Evolutionary conservation across 768 basidiomycete species (phyloP), one percentile per base, ranked within the genome.

Genomic region (Astraeus odoratus): DNA sequence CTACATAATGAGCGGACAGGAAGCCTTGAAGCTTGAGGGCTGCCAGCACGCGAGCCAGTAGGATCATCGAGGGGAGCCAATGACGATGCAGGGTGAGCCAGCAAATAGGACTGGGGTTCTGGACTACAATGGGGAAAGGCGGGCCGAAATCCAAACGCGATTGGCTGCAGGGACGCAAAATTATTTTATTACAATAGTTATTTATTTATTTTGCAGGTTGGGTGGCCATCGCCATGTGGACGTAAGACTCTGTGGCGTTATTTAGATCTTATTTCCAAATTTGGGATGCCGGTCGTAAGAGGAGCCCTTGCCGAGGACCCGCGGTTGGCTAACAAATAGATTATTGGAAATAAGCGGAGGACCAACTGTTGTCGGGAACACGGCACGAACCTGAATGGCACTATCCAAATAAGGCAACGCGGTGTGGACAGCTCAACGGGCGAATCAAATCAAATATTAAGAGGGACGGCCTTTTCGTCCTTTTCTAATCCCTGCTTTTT

Each of bases 371-470:
- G 53, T 53, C 54, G 63, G 46, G 48, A 51, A 48, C 52, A 50
- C 64, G 64, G 62, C 47, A 55, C 57, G 58, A 54, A 42, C 42
- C 41, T 30, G 39, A 43, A 48, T 48, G 39, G 18, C 39, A 47
- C 5, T 55, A 29, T 56, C 57, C 50, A 0, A n/a, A 31, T 51
- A 29, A 22, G 54, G 62, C 25, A 43, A 22, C 25, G 12, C 36
- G 56, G 60, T 58, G 42, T 40, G 38, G 45, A 19, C 5, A 10
- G 45, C 48, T 45, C 46, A 52, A 44, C 42, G 48, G 59, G 57
- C 54, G 61, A 63, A 61, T 64, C 57, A 63, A 65, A 59, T 60
- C 61, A 55, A 55, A 66, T 66, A 66, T 63, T 64, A 65, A 60
- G 38, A 49, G 18, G 20, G 61, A 52, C 61, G 53, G 57, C 46